A percentile compares a stretch with the other conserved stretches of the same genome.
These are phyloP conservation scores for Podospora appendiculata DNA, from an alignment of 495 filamentous ascomycete species.

Conservation along the genomic window DNA sequence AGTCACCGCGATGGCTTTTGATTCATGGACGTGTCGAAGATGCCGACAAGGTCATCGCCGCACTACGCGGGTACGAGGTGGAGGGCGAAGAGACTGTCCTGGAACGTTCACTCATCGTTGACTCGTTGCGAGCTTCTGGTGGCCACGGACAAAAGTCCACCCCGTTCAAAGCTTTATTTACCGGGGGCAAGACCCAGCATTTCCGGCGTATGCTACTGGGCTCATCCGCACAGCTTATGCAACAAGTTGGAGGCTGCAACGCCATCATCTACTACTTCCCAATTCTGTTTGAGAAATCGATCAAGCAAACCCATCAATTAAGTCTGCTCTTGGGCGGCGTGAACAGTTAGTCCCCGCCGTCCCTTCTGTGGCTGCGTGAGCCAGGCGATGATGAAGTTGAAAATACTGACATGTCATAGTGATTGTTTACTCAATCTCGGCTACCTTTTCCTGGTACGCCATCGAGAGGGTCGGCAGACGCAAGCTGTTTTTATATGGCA, in stretches of 20 bases:
- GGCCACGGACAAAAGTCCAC: conserved; percentile 45
- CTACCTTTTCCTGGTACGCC: conserved; percentile 74
- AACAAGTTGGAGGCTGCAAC: conserved; percentile 71
- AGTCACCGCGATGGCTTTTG: conserved; percentile 71
- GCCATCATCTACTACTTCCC: conserved; percentile 83
- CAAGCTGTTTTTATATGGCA: conserved; percentile 63
- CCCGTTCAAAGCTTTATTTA: conserved; percentile 48
- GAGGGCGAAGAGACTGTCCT: conserved; percentile 46
- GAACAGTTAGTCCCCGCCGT: not conserved
- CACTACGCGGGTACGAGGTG: conserved; percentile 54
- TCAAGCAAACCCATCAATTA: conserved; percentile 50
- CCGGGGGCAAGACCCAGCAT: conserved; percentile 57
- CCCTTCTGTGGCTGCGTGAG: not conserved
- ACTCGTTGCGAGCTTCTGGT: conserved; percentile 59
- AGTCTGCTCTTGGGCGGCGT: conserved; percentile 63
- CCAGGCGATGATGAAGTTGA: not conserved
- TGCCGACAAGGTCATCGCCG: conserved; percentile 60
- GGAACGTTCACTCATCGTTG: conserved; percentile 56
- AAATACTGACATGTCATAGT: conserved; percentile 46
- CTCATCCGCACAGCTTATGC: conserved; percentile 61
- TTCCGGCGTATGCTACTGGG: conserved; percentile 57
- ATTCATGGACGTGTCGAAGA: conserved; percentile 60
- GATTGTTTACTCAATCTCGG: conserved; percentile 69
- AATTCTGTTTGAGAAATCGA: conserved; percentile 62
- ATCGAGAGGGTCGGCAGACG: conserved; percentile 68